Conservation (phyloP, 768 basidiomycete genomes). For the Russula olivacea region DNA sequence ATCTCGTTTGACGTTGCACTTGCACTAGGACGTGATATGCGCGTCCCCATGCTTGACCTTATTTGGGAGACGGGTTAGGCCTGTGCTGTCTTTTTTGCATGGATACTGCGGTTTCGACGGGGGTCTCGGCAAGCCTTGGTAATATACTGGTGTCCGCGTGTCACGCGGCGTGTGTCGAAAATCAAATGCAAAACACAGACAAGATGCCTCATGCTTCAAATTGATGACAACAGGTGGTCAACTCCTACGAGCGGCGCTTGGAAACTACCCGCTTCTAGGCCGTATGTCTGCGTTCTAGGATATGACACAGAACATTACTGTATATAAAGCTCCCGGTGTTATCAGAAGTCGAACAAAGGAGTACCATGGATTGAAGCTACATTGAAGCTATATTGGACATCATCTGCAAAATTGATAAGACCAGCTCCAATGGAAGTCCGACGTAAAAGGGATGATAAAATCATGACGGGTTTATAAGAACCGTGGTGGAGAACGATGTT, state of each 20-base stretch:
- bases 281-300: background rate
- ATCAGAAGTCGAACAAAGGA: background rate
- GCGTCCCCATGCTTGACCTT: constrained; percentile 55
- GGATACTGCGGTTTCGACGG: background rate
- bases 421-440: no score
- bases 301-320: background rate
- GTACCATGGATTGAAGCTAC: no score
- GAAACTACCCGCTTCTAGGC: background rate
- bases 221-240: background rate
- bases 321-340: background rate
- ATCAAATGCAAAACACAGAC: background rate
- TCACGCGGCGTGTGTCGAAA: background rate
- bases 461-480: no score
- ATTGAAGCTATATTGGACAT: no score
- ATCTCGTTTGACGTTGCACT: constrained; percentile 55
- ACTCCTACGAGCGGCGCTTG: background rate
- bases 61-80: constrained; percentile 49
- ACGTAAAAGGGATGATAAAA: no score
- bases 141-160: no score
- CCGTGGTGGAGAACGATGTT: no score
- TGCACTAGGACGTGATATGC: constrained; percentile 52
- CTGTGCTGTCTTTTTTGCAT: background rate
- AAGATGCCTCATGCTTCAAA: background rate
- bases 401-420: no score
- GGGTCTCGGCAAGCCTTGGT: background rate